Evolutionary conservation across 441 rosid genomes (phyloP).

Genomic region (Populus tomentosa): DNA sequence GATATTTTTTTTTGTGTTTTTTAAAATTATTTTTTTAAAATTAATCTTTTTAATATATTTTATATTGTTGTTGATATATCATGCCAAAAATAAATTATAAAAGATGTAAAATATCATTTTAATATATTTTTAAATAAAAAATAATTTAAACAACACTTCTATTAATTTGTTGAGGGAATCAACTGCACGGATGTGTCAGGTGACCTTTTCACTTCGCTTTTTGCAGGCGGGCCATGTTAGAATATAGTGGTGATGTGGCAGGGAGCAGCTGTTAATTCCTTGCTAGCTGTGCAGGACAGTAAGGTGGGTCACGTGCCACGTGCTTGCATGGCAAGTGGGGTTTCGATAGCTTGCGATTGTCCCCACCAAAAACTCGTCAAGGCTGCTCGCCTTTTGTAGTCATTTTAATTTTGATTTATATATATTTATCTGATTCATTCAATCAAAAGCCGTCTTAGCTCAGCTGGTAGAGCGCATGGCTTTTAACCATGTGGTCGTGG

Average conservation of each 20-base stretch:
- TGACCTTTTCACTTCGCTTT: constrained; percentile 24
- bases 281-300: neutral
- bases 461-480: constrained; percentile 38
- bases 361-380: neutral
- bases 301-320: constrained; percentile 30
- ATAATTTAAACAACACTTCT: too few species aligned
- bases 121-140: too few species aligned
- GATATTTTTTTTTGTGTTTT: too few species aligned
- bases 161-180: neutral
- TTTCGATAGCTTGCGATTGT: neutral
- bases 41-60: too few species aligned
- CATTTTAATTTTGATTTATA: too few species aligned
- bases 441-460: constrained; percentile 8
- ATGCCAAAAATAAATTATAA: too few species aligned
- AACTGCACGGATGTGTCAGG: constrained; percentile 15
- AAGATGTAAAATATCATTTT: too few species aligned
- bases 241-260: constrained; percentile 15
- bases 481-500: constrained; percentile 36
- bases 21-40: too few species aligned
- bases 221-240: constrained; percentile 15
- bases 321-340: constrained; percentile 14
- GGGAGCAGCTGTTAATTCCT: neutral
- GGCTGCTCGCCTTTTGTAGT: neutral
- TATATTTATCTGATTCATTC: too few species aligned
- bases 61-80: too few species aligned